phyloP scores from a whole-genome alignment of 495 filamentous ascomycete species.

The Penicillium desertorum region DNA sequence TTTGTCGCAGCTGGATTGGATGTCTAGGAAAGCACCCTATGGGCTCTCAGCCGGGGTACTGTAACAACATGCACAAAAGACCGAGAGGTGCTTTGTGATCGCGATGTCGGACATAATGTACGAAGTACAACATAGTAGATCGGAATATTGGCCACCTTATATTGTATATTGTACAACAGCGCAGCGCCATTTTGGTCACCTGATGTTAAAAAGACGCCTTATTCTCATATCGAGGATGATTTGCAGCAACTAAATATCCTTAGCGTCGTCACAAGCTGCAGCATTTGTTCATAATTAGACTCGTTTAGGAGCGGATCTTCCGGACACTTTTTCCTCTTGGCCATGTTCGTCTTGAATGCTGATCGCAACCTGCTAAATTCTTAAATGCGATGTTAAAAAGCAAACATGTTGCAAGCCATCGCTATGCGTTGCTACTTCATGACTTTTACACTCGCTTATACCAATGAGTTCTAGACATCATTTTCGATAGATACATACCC shows the following conservation, averaged over 20 bases:
- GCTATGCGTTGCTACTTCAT: background rate
- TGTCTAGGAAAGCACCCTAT: constrained; percentile 27
- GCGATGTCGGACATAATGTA: constrained; percentile 16
- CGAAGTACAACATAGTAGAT: background rate
- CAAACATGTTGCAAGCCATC: constrained; percentile 18
- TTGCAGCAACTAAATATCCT: constrained; percentile 5
- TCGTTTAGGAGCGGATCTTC: constrained; percentile 2
- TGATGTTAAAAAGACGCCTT: constrained; percentile 7
- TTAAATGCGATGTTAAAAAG: constrained; percentile 15
- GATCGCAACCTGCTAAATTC: constrained; percentile 22
- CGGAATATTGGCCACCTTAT: constrained; percentile 1
- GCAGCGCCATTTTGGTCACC: constrained; percentile 1
- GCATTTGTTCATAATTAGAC: constrained; percentile 18
- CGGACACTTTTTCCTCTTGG: constrained; percentile 13
- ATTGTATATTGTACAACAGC: background rate
- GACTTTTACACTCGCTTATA: constrained; percentile 3
- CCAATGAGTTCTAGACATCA: background rate
- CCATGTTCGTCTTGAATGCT: constrained; percentile 19
- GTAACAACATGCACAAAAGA: constrained; percentile 11
- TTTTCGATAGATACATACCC: background rate
- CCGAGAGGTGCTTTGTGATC: constrained; percentile 1
- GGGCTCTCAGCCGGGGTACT: constrained; percentile 15
- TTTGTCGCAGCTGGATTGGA: constrained; percentile 20
- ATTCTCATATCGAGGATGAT: constrained; percentile 8
- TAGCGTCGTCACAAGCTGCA: constrained; percentile 10